phyloP scores from a whole-genome alignment of 331 rosid species.

The Malus hybrid region DNA sequence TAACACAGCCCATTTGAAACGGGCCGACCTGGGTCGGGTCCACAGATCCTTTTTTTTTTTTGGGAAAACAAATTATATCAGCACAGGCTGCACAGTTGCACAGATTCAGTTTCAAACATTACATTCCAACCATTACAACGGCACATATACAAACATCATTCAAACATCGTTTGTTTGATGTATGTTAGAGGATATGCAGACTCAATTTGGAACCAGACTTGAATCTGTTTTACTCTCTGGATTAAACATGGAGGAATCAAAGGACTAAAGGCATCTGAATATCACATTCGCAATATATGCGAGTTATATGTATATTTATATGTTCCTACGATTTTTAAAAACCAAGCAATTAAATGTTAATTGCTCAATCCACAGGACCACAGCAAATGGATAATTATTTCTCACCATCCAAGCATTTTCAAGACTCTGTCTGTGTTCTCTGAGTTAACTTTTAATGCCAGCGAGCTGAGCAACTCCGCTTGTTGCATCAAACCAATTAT shows the following conservation, averaged over 20 bases:
- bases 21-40: no score
- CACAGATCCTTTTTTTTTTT: no score
- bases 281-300: neutral
- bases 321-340: no score
- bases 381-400: constrained; percentile 7
- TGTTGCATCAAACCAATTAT: constrained; percentile 77
- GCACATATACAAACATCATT: no score
- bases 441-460: constrained; percentile 72
- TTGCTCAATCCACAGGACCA: neutral
- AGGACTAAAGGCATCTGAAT: neutral
- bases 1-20: no score
- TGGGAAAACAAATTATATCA: no score
- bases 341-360: neutral
- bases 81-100: no score
- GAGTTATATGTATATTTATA: neutral
- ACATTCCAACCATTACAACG: no score
- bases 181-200: constrained; percentile 4
- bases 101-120: no score
- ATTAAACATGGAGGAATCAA: neutral
- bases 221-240: neutral
- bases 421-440: constrained; percentile 91
- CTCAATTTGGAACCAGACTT: neutral
- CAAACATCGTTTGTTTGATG: neutral
- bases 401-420: constrained; percentile 99
- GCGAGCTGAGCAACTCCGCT: constrained; percentile 85